These are phyloP conservation scores for Chaetomium strumarium DNA, from an alignment of 2,329 filamentous ascomycete species.

Conservation along the genomic window DNA sequence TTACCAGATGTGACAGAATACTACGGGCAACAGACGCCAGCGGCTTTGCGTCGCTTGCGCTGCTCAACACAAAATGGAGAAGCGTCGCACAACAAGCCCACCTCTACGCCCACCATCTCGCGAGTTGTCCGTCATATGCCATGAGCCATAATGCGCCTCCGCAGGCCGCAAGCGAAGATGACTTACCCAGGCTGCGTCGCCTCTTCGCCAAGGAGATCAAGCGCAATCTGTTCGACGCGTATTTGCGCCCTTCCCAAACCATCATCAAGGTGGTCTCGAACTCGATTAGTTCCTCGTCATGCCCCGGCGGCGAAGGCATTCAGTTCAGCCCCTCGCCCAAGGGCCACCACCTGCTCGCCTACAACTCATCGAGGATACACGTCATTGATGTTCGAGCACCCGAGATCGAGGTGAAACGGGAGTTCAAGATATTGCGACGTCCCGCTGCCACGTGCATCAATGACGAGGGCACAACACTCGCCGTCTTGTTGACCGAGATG, in stretches of 20 bases:
- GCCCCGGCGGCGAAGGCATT: conserved; percentile 78
- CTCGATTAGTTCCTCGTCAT: conserved; percentile 76
- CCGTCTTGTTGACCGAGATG: conserved; percentile 74
- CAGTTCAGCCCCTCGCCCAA: conserved; percentile 74
- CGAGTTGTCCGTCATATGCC: conserved; percentile 54
- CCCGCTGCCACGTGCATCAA: conserved; percentile 72
- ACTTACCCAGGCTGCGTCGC: conserved; percentile 55
- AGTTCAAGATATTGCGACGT: conserved; percentile 72
- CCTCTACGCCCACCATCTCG: conserved; percentile 58
- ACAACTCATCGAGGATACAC: conserved; percentile 80
- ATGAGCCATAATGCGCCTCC: conserved; percentile 39
- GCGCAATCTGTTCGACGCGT: conserved; percentile 71
- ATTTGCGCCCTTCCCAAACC: conserved; percentile 63
- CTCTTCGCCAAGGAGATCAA: conserved; percentile 66
- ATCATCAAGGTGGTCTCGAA: conserved; percentile 76
- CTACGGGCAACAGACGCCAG: conserved; percentile 54
- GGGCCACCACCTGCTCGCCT: conserved; percentile 69
- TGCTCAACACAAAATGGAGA: conserved; percentile 62
- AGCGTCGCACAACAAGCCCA: conserved; percentile 56
- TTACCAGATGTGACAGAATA: conserved; percentile 42
- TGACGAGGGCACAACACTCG: conserved; percentile 69
- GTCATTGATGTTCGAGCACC: conserved; percentile 62
- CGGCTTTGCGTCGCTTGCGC: conserved; percentile 59
- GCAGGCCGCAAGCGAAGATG: conserved; percentile 37
- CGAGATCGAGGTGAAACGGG: conserved; percentile 60